Base-by-base conservation (phyloP, 176 grass and related monocot species). In the Chloris gayana region DNA sequence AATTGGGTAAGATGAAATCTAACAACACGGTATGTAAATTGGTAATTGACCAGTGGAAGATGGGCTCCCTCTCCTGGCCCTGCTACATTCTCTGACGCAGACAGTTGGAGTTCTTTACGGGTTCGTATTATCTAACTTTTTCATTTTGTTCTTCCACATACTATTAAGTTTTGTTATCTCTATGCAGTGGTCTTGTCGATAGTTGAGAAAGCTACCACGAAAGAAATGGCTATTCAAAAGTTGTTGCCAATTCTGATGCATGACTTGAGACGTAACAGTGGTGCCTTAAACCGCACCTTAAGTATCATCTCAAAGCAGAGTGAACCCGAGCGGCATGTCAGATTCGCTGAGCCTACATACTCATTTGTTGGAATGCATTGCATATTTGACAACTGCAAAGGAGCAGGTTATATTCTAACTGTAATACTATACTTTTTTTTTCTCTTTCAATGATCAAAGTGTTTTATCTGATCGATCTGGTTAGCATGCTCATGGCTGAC, bases 281-380 rank as follows among this genome's bases (percentile, higher is more conserved):
- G 82, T 68, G 50, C 51, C 41, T 88, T 93, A 78, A 83, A 62
- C 27, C 93, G 50, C 30, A 72, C 69, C 29, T 4, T 79, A 27
- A 95, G 93, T 73, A 75, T 95, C 54, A 75, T 76, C 79, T 93
- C 93, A 86, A 98, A 78, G 61, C 76, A 66, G 24, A 87, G 89
- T 72, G 95, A 93, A 65, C 26, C 75, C 54, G 96, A 99, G 31
- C 84, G 76, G 22, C 90, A 90, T 60, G 74, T 88, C 72, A 94
- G 82, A 85, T 84, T 93, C 12, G 50, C 75, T 0, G 93, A 99
- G 33, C 90, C 88, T 77, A 88, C 88, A 53, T 96, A 96, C 85
- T 99, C 97, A 29, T 99, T 99, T 85, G 88, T 99, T 87, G 97
- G 97, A 87, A 91, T 99, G 97, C 97, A 96, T 44, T 99, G 93